Evolutionary conservation across 805 yeast species (phyloP), one percentile per base, ranked within the genome.

Genomic region (Cyberlindnera petersonii): DNA sequence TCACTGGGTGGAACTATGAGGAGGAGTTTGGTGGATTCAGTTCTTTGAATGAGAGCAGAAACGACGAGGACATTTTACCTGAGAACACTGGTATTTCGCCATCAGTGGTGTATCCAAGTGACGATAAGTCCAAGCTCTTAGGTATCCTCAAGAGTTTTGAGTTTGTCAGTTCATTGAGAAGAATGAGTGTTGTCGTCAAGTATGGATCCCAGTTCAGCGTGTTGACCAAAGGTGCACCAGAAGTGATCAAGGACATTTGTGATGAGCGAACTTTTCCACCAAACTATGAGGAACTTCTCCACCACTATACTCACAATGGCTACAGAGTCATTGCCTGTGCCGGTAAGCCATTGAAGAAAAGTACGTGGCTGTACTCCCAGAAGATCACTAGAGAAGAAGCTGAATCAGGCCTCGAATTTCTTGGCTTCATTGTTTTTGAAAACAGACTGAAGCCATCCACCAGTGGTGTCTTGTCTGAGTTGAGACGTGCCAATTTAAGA

Each of bases 221-320:
- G 0, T 82, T 76, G 56, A 87, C 93, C 10, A 93, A 93, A 57
- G 99, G 99, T 34, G 98, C 99, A 0, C 99, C 99, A 0, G 99
- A 93, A 58, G 86, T 89, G 9, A 85, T 93, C 72, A 68, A 74
- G 22, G 81, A 77, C 14, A 77, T 93, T 22, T 93, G 98, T 63
- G 64, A 67, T 13, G 77, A 82, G 2, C 76, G 72, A 15, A 66
- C 88, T 0, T 62, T 93, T 34, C 98, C 99, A 1, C 56, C 60
- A 2, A 75, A 88, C 52, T 93, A 75, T 57, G 81, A 82, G 18
- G 83, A 82, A 24, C 58, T 84, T 17, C 68, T 93, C 24, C 82
- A 87, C 53, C 72, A 80, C 42, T 93, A 93, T 58, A 93, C 99
- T 0, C 98, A 88, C 58, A 77, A 79, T 34, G 99, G 99, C 1